These are phyloP conservation scores for Cylindrotheca fusiformis DNA, from an alignment of 108 stramenopile species.

Conservation along the genomic window DNA sequence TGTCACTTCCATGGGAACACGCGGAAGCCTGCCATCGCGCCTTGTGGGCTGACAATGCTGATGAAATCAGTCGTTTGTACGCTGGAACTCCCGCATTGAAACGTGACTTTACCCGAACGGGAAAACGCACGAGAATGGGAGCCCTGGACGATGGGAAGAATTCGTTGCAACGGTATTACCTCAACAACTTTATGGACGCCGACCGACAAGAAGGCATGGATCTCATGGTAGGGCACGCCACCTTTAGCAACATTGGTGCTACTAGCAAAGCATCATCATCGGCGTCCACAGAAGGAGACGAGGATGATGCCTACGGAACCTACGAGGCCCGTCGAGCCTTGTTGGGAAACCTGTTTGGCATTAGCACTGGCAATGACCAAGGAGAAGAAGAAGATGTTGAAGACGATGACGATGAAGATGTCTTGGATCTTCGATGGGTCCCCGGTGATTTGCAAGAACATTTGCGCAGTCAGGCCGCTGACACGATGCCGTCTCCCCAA, in stretches of 20 bases:
- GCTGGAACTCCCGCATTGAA: slow-evolving; percentile 95
- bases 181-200: slow-evolving; percentile 94
- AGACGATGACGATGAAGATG: slow-evolving; percentile 5
- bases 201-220: slow-evolving; percentile 96
- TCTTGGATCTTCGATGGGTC: slow-evolving; percentile 50
- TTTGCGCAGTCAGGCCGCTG: slow-evolving; percentile 36
- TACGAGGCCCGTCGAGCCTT: not conserved
- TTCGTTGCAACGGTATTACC: slow-evolving; percentile 92
- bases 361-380: slow-evolving; percentile 1
- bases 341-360: not conserved
- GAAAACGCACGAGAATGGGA: slow-evolving; percentile 86
- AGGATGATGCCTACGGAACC: not conserved
- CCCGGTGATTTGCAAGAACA: slow-evolving; percentile 70
- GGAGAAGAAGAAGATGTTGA: not conserved
- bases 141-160: slow-evolving; percentile 95
- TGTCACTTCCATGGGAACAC: slow-evolving; percentile 57
- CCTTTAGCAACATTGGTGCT: slow-evolving; percentile 34
- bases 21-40: slow-evolving; percentile 78
- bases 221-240: slow-evolving; percentile 74
- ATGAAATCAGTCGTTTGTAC: slow-evolving; percentile 89
- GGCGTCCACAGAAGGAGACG: slow-evolving; percentile 8
- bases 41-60: slow-evolving; percentile 91
- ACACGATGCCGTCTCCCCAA: not conserved
- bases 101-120: slow-evolving; percentile 93
- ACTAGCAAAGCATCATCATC: slow-evolving; percentile 7